phyloP scores from a whole-genome alignment of 2,329 filamentous ascomycete genomes.

The Nakataea oryzae region DNA sequence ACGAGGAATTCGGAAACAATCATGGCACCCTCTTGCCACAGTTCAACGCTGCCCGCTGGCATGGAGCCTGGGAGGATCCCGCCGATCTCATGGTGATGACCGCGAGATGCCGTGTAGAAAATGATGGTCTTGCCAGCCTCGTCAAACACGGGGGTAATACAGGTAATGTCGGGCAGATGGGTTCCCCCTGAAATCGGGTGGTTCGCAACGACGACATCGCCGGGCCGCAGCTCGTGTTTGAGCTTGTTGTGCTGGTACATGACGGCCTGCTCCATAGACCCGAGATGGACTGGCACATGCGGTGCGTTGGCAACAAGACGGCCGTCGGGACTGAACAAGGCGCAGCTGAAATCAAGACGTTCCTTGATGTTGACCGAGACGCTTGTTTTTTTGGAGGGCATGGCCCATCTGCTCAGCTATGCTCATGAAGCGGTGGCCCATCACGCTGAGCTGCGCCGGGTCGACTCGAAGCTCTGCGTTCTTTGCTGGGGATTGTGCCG shows the following conservation, averaged over 20 bases:
- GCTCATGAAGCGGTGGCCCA: slow-evolving; percentile 75
- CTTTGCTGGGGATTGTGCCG: too few relatives aligned
- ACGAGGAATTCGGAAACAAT: slow-evolving; percentile 63
- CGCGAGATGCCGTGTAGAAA: slow-evolving; percentile 72
- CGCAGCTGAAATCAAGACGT: slow-evolving; percentile 73
- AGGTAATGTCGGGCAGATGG: slow-evolving; percentile 74
- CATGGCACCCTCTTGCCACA: slow-evolving; percentile 54
- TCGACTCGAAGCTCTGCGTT: slow-evolving; percentile 30
- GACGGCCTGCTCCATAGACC: slow-evolving; percentile 73
- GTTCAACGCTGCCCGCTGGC: slow-evolving; percentile 62
- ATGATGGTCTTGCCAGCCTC: slow-evolving; percentile 55
- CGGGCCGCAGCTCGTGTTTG: slow-evolving; percentile 59
- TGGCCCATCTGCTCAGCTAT: slow-evolving; percentile 80
- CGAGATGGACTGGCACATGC: slow-evolving; percentile 71
- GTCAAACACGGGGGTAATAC: slow-evolving; percentile 69
- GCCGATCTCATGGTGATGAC: slow-evolving; percentile 77
- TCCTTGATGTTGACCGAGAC: slow-evolving; percentile 77
- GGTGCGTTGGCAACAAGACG: slow-evolving; percentile 72
- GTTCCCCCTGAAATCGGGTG: slow-evolving; percentile 79
- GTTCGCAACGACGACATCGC: slow-evolving; percentile 76
- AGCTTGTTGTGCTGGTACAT: slow-evolving; percentile 73
- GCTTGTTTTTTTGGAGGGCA: slow-evolving; percentile 65
- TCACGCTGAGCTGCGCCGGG: slow-evolving; percentile 68
- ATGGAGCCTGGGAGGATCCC: slow-evolving; percentile 75
- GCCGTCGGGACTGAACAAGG: slow-evolving; percentile 66